Evolutionary conservation across 129 eudicot species (phyloP), one percentile per base, ranked within the genome.

Genomic region (Chrysanthemum makinoi): DNA sequence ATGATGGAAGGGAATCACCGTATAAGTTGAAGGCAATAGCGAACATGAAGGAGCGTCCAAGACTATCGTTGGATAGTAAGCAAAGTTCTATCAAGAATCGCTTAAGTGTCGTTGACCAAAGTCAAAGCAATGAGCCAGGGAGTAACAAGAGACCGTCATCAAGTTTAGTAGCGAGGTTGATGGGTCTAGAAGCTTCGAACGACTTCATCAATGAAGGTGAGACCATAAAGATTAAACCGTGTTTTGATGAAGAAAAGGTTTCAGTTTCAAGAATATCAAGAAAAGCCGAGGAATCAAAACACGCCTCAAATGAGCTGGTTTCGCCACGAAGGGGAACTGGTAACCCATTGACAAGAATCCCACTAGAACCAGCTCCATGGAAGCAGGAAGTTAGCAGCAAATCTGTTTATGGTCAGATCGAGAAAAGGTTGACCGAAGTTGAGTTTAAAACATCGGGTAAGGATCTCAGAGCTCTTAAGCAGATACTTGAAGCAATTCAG

Each of bases 391-490:
- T 70, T 19, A 90, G 77, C 26, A 54, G 86, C 46, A 83, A 89
- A 57, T 83, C 96, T 1, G 82, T 94, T 78, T 94, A 90, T 66
- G 94, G 93, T 46, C 84, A 87, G 54, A 90, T 82, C 12, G 89
- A 84, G 72, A 90, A 81, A 77, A 82, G 96, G 81, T 80, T 94
- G 86, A 72, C 83, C 3, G 91, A 84, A 20, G 82, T 87, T 15
- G 93, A 90, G 79, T 94, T 90, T 80, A 83, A 78, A 72, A 86
- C 72, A 62, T 94, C 99, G 1, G 97, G 99, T 17, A 94, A 94
- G 80, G 97, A 94, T 83, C 93, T 90, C 62, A 82, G 97, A 79
- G 99, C 96, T 59, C 89, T 94, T 16, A 90, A 94, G 77, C 99
- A 94, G 78, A 90, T 94, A 67, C 93, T 90, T 43, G 97, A 94